phyloP scores from a whole-genome alignment of 2,329 filamentous ascomycete species.

The Verticillium zaregamsianum region DNA sequence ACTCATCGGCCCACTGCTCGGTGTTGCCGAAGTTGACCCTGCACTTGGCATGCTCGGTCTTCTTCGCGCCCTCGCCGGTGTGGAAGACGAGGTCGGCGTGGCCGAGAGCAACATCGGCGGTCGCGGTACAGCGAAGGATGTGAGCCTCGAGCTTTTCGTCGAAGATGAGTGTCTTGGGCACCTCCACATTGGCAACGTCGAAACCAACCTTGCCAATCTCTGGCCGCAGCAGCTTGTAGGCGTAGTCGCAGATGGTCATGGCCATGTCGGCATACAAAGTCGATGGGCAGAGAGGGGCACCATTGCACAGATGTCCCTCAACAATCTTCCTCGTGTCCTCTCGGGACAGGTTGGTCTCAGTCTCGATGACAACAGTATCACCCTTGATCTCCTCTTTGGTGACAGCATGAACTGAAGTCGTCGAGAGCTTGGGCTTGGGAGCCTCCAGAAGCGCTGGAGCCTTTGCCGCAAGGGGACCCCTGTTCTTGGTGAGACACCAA shows the following conservation, averaged over 20 bases:
- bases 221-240: constrained; percentile 59
- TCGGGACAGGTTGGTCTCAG: constrained; percentile 63
- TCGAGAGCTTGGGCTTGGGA: constrained; percentile 54
- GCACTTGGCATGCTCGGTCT: constrained; percentile 58
- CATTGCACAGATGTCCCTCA: constrained; percentile 64
- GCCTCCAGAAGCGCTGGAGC: constrained; percentile 26
- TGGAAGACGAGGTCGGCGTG: constrained; percentile 54
- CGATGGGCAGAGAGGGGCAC: constrained; percentile 61
- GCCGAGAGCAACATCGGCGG: constrained; percentile 52
- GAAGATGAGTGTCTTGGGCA: constrained; percentile 65
- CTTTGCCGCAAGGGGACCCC: constrained; percentile 38
- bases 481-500: constrained; percentile 68
- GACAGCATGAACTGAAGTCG: constrained; percentile 62
- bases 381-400: constrained; percentile 59
- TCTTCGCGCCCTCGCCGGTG: constrained; percentile 54
- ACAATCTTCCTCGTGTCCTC: constrained; percentile 57
- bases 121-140: constrained; percentile 56
- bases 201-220: constrained; percentile 51
- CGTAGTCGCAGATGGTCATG: constrained; percentile 57
- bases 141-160: constrained; percentile 43
- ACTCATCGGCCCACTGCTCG: constrained; percentile 59
- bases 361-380: constrained; percentile 54
- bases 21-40: constrained; percentile 55
- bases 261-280: constrained; percentile 56
- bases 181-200: constrained; percentile 65